These are phyloP conservation scores for Termitomyces sp. DNA, from an alignment of 768 basidiomycete species.

Conservation along the genomic window DNA sequence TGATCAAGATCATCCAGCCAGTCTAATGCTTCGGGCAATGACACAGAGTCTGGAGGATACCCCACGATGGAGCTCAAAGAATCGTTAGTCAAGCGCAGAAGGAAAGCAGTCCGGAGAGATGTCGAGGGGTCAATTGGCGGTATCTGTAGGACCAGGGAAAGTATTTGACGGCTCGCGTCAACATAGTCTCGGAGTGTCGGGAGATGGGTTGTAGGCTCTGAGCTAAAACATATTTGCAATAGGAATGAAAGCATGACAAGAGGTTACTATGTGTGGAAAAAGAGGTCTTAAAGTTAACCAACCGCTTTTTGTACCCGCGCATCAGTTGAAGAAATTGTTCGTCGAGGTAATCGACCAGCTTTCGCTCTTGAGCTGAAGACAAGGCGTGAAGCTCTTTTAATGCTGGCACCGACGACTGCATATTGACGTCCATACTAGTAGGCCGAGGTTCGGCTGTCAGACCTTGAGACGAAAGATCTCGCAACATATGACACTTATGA, in stretches of 20 bases:
- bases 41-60: constrained; percentile 44
- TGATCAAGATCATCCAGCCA: constrained; percentile 73
- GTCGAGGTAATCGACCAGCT: constrained; percentile 62
- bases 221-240: constrained; percentile 24
- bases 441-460: no score
- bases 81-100: constrained; percentile 74
- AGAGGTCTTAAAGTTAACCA: constrained; percentile 18
- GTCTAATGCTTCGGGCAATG: constrained; percentile 53
- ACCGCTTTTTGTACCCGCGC: constrained; percentile 77
- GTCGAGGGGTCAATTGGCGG: constrained; percentile 73
- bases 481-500: background rate
- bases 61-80: constrained; percentile 56
- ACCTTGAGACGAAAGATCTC: background rate
- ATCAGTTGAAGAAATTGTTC: constrained; percentile 60
- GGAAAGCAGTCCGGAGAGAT: constrained; percentile 56
- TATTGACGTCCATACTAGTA: background rate
- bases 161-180: constrained; percentile 47
- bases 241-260: background rate
- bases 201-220: constrained; percentile 46
- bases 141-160: constrained; percentile 66
- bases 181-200: constrained; percentile 61
- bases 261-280: background rate
- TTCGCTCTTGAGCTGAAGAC: constrained; percentile 56
- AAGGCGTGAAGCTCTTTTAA: constrained; percentile 30
- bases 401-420: background rate